These are phyloP conservation scores for Xylaria telfairii DNA, from an alignment of 495 filamentous ascomycete genomes.

Conservation along the genomic window DNA sequence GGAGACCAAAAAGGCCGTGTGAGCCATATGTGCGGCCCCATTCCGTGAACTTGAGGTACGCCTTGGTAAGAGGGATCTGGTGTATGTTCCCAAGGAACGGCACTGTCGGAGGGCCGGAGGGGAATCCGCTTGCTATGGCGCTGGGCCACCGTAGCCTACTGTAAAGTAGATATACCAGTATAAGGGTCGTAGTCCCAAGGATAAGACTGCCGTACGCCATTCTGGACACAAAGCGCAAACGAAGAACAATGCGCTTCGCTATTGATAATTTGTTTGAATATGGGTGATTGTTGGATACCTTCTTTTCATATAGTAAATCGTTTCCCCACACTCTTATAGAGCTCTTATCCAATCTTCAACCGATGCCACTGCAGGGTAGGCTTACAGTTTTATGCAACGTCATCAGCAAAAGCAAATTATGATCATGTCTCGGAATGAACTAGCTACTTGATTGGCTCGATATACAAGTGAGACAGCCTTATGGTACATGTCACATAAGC, in stretches of 20 bases:
- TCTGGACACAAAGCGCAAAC: not conserved
- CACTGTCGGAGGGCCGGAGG: slow-evolving; percentile 29
- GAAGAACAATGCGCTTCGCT: not conserved
- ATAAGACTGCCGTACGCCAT: not conserved
- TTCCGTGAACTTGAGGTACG: slow-evolving; percentile 18
- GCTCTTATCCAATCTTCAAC: not conserved
- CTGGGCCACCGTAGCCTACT: not conserved
- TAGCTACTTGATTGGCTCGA: not conserved
- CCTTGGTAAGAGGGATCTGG: slow-evolving; percentile 42
- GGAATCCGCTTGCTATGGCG: not conserved
- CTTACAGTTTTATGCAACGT: not conserved
- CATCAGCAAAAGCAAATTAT: not conserved
- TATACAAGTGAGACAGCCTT: not conserved
- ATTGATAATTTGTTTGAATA: not conserved
- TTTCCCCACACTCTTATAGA: not conserved
- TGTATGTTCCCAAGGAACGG: slow-evolving; percentile 52
- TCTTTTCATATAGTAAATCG: not conserved
- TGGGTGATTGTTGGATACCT: not conserved
- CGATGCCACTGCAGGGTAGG: not conserved
- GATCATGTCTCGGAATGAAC: not conserved
- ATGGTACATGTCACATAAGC: not conserved
- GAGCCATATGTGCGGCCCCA: slow-evolving; percentile 13
- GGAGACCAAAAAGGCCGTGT: slow-evolving; percentile 21
- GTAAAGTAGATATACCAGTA: not conserved
- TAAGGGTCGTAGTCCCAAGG: not conserved